Conservation (phyloP, 352 stramenopile species). For the Phytophthora parvispora region DNA sequence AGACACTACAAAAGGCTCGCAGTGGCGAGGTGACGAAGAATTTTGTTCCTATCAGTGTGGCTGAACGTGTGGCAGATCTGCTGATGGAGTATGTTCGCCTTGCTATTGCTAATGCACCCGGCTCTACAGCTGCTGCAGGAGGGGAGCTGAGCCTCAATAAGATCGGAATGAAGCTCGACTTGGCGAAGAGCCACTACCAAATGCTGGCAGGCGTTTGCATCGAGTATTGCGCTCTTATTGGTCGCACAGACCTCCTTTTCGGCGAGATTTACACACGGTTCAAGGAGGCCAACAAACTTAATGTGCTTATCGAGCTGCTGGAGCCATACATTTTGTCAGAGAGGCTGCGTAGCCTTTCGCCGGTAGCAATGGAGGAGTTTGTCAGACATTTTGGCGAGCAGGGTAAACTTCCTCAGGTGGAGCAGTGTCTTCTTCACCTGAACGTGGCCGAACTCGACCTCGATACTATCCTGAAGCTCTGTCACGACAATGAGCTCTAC, state of each 20-base stretch:
- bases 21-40: constrained; percentile 89
- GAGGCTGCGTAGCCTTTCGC: constrained; percentile 92
- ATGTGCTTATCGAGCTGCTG: constrained; percentile 94
- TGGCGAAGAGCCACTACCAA: constrained; percentile 96
- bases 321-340: constrained; percentile 97
- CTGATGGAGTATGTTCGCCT: constrained; percentile 93
- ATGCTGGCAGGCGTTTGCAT: constrained; percentile 97
- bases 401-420: constrained; percentile 90
- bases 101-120: constrained; percentile 86
- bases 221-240: constrained; percentile 95
- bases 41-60: constrained; percentile 91
- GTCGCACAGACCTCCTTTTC: constrained; percentile 87
- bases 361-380: constrained; percentile 94
- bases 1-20: constrained; percentile 86
- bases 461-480: constrained; percentile 95
- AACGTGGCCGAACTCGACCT: constrained; percentile 96
- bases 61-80: constrained; percentile 88
- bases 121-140: constrained; percentile 40
- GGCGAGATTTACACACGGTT: constrained; percentile 91
- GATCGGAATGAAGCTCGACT: constrained; percentile 84
- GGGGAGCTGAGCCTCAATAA: constrained; percentile 61
- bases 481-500: constrained; percentile 93
- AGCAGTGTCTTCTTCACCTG: constrained; percentile 96
- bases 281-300: constrained; percentile 82
- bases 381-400: constrained; percentile 93